These are phyloP conservation scores for Jamesozyma hellenica DNA, from an alignment of 805 yeast species.

Conservation along the genomic window DNA sequence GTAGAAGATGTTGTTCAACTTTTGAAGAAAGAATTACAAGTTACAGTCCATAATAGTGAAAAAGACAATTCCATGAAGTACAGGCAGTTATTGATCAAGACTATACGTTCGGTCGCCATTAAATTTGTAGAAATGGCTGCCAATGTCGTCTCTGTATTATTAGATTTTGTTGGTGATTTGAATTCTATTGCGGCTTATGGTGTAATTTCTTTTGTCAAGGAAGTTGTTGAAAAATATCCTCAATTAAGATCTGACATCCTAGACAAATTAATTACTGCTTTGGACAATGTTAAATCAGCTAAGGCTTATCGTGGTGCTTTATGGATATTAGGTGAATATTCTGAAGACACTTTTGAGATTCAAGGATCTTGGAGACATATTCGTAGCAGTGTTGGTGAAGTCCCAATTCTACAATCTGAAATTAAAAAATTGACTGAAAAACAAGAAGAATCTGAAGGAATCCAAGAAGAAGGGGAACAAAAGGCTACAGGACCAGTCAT, in stretches of 20 bases:
- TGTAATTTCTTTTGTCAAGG: slow-evolving; percentile 84
- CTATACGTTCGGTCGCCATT: slow-evolving; percentile 84
- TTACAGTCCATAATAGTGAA: slow-evolving; percentile 49
- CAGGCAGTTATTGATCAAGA: slow-evolving; percentile 76
- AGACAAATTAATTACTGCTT: slow-evolving; percentile 47
- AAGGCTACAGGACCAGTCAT: slow-evolving; percentile 62
- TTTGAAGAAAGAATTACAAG: slow-evolving; percentile 81
- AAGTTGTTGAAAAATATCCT: slow-evolving; percentile 87
- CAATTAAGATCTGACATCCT: slow-evolving; percentile 59
- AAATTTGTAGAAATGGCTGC: slow-evolving; percentile 86
- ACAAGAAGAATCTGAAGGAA: slow-evolving; percentile 29
- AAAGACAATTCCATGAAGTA: slow-evolving; percentile 81
- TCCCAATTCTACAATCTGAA: slow-evolving; percentile 78
- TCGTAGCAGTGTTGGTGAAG: slow-evolving; percentile 75
- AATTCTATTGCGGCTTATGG: slow-evolving; percentile 80
- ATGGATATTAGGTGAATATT: slow-evolving; percentile 94
- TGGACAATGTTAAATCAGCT: slow-evolving; percentile 68
- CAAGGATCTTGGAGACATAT: slow-evolving; percentile 81
- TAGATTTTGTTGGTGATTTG: slow-evolving; percentile 79
- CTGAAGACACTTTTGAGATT: slow-evolving; percentile 58
- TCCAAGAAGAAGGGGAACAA: slow-evolving; percentile 18
- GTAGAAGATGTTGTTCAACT: slow-evolving; percentile 89
- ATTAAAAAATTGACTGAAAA: slow-evolving; percentile 34
- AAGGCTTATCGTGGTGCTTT: slow-evolving; percentile 87
- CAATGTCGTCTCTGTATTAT: slow-evolving; percentile 74